A percentile compares a stretch with the other conserved stretches of the same genome.
Conservation (phyloP, 257 asterid species). For the Nicotiana knightiana region DNA sequence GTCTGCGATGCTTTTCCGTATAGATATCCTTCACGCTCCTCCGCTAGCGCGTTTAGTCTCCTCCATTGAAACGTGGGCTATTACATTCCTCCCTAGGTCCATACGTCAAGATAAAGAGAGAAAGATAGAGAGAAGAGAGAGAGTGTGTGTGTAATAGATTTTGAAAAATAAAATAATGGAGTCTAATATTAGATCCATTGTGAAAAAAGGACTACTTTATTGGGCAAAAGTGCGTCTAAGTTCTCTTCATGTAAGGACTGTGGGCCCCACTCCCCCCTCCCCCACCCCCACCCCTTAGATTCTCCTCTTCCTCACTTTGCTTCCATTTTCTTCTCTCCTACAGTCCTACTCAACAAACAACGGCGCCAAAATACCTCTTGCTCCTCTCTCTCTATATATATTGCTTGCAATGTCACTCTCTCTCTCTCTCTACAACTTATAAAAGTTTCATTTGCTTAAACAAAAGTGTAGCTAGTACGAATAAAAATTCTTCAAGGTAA, state of each 20-base stretch:
- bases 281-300: conserved; percentile 2
- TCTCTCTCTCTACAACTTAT: not conserved
- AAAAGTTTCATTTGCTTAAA: not conserved
- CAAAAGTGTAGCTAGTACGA: not conserved
- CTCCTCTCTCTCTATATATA: not conserved
- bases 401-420: not conserved
- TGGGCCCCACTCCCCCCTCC: conserved; percentile 40
- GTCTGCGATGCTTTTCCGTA: not conserved
- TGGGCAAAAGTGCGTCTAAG: conserved; percentile 67
- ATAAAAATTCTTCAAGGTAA: not conserved
- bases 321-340: conserved; percentile 18
- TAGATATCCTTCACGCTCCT: not conserved
- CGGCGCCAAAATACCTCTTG: not conserved
- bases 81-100: not conserved
- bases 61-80: not conserved
- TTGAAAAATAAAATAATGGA: not conserved
- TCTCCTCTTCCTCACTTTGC: conserved; percentile 6
- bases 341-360: not conserved
- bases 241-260: conserved; percentile 65
- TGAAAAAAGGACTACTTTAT: conserved; percentile 20
- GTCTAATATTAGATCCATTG: not conserved
- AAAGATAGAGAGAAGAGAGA: not conserved
- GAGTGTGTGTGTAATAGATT: not conserved
- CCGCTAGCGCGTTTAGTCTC: not conserved
- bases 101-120: no score